These are phyloP conservation scores for barrel medic (Medicago truncatula) DNA, from an alignment of 306 rosid species.

Conservation along the genomic window MtrunA17r5.0-ANR NC_053045.1:35755501-35756000, in stretches of 20 bases:
- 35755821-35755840: slow-evolving; percentile 99
- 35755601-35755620: background rate
- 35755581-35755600: slow-evolving; percentile 6
- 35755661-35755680: background rate
- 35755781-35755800: slow-evolving; percentile 98
- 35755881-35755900: background rate
- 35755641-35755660: background rate
- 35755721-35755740: slow-evolving; percentile 91
- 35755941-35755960: background rate
- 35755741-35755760: slow-evolving; percentile 93
- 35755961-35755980: slow-evolving; percentile 98
- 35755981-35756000: slow-evolving; percentile 92
- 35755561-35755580: slow-evolving; percentile 14
- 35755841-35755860: slow-evolving; percentile 60
- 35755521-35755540: slow-evolving; percentile 99
- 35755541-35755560: slow-evolving; percentile 61
- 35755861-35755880: slow-evolving; percentile 17
- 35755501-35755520: slow-evolving; percentile 99
- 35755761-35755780: slow-evolving; percentile 99
- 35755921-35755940: background rate
- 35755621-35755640: background rate
- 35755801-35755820: slow-evolving; percentile 99
- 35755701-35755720: slow-evolving; percentile 14
- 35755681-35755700: background rate
- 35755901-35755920: slow-evolving; percentile 8